These are phyloP conservation scores for Phytophthora citrophthora DNA, from an alignment of 352 stramenopile genomes.

Conservation along the genomic window DNA sequence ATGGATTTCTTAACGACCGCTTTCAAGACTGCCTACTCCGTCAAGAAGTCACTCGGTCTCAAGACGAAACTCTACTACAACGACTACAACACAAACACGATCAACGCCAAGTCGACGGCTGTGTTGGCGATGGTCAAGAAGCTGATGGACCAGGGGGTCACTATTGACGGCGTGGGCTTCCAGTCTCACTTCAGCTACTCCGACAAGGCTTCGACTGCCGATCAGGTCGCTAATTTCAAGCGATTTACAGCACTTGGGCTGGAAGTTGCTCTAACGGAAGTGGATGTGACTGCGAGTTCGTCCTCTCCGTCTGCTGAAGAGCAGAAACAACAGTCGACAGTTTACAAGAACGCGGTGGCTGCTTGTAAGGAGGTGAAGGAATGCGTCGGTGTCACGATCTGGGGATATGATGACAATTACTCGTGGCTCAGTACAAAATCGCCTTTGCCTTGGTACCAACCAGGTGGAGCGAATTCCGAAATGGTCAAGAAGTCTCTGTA, in stretches of 20 bases:
- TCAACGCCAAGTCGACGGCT: constrained; percentile 39
- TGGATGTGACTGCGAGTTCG: constrained; percentile 28
- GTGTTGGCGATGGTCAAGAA: constrained; percentile 28
- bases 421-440: constrained; percentile 32
- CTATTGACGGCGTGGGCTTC: constrained; percentile 32
- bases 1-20: constrained; percentile 39
- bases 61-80: constrained; percentile 40
- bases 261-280: constrained; percentile 35
- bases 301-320: constrained; percentile 14
- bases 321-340: constrained; percentile 15
- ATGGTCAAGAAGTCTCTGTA: constrained; percentile 34
- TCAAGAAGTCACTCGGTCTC: constrained; percentile 34
- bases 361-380: constrained; percentile 30
- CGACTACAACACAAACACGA: constrained; percentile 39
- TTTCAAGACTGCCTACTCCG: constrained; percentile 33
- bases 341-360: constrained; percentile 31
- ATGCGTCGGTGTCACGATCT: constrained; percentile 39
- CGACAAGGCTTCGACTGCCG: constrained; percentile 13
- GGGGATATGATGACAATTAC: constrained; percentile 34
- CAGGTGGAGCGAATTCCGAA: constrained; percentile 12
- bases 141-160: constrained; percentile 21
- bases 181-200: constrained; percentile 23
- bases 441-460: constrained; percentile 34
- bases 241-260: constrained; percentile 36
- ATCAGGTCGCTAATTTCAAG: constrained; percentile 25